These are phyloP conservation scores for Borealophlyctis nickersoniae DNA, from an alignment of 192 early-diverging fungal genomes.

Conservation along the genomic window DNA sequence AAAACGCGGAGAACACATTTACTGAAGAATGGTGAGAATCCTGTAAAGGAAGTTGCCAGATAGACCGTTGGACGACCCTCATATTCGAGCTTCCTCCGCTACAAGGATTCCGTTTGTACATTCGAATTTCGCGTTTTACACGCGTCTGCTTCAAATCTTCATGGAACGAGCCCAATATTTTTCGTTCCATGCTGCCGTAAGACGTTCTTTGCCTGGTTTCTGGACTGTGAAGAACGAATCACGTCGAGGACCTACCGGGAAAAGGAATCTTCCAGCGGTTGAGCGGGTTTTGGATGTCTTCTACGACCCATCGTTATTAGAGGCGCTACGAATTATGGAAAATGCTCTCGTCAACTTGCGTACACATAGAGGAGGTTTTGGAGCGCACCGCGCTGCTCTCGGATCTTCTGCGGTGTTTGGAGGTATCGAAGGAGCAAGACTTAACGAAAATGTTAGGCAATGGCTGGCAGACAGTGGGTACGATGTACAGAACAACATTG, in stretches of 20 bases:
- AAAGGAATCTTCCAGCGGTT: conserved; percentile 6
- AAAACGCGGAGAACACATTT: conserved; percentile 2
- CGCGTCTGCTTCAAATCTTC: conserved; percentile 25
- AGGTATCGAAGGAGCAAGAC: too few relatives aligned
- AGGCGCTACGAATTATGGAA: conserved; percentile 11
- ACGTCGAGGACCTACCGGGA: conserved; percentile 11
- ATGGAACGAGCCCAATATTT: conserved; percentile 26
- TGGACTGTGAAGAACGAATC: conserved; percentile 2
- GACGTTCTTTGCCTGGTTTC: too few relatives aligned
- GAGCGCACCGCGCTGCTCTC: too few relatives aligned
- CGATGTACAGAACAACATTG: too few relatives aligned
- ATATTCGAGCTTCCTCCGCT: neutral
- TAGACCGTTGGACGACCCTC: conserved; percentile 2
- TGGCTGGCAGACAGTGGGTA: too few relatives aligned
- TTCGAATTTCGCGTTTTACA: conserved; percentile 41
- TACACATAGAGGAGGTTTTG: too few relatives aligned
- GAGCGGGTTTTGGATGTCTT: conserved; percentile 19
- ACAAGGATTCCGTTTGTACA: conserved; percentile 32
- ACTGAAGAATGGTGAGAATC: conserved; percentile 15
- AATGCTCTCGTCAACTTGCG: conserved; percentile 14
- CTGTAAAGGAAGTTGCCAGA: too few relatives aligned
- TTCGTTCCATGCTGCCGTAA: conserved; percentile 13
- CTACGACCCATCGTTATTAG: conserved; percentile 10
- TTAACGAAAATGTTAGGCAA: too few relatives aligned
- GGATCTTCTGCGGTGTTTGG: too few relatives aligned